phyloP scores from a whole-genome alignment of 306 rosid species.

The Erythrophleum fordii region DNA sequence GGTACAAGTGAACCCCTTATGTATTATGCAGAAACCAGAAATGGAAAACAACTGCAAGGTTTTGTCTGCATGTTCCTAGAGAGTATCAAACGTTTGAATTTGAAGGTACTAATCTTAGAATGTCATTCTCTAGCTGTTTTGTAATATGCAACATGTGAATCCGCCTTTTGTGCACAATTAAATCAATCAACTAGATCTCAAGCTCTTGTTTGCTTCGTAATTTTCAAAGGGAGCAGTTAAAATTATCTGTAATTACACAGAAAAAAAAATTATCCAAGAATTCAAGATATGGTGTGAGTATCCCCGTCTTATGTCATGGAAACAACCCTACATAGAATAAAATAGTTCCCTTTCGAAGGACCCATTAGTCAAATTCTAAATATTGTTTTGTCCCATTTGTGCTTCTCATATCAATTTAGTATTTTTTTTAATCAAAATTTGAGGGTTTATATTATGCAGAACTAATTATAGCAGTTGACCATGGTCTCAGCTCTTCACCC shows the following conservation, averaged over 20 bases:
- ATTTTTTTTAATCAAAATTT: slow-evolving; percentile 20
- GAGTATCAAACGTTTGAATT: slow-evolving; percentile 67
- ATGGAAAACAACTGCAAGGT: slow-evolving; percentile 61
- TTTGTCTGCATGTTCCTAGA: slow-evolving; percentile 56
- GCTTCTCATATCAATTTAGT: slow-evolving; percentile 33
- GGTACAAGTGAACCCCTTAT: slow-evolving; percentile 45
- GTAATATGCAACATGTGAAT: slow-evolving; percentile 72
- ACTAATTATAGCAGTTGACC: slow-evolving; percentile 46
- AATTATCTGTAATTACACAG: slow-evolving; percentile 53
- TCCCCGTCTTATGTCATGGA: slow-evolving; percentile 63
- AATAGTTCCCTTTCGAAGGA: slow-evolving; percentile 39
- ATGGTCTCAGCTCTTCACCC: slow-evolving; percentile 27
- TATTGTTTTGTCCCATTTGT: slow-evolving; percentile 35
- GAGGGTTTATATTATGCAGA: slow-evolving; percentile 31
- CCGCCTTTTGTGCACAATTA: slow-evolving; percentile 76
- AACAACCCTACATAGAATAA: slow-evolving; percentile 69
- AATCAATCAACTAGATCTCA: slow-evolving; percentile 44
- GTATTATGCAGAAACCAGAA: slow-evolving; percentile 45
- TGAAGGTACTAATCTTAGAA: slow-evolving; percentile 43
- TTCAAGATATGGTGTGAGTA: slow-evolving; percentile 34
- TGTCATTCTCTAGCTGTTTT: slow-evolving; percentile 40
- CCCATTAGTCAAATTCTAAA: slow-evolving; percentile 44
- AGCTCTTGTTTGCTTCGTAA: slow-evolving; percentile 77
- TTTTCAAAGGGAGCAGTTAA: slow-evolving; percentile 98
- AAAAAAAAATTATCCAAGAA: slow-evolving; percentile 40